Conservation (phyloP, 306 rosid genomes). For the Nissolia schottii region DNA sequence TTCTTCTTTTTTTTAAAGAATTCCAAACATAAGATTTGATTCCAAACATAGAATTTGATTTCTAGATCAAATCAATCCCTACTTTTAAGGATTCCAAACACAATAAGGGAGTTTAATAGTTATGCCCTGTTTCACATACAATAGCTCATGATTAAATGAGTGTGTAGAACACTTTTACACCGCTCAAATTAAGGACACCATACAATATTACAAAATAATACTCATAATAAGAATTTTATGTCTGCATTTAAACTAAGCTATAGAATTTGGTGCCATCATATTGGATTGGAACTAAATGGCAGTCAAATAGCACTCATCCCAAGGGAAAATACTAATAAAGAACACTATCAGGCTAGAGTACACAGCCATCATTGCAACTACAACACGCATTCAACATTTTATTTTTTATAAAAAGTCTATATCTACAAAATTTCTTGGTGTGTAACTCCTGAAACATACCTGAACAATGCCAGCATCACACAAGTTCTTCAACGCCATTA, state of each 20-base stretch:
- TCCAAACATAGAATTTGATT: no score
- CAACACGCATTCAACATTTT: not conserved
- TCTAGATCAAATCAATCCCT: not conserved
- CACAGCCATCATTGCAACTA: not conserved
- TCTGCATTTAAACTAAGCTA: not conserved
- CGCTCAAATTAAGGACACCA: not conserved
- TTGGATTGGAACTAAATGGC: not conserved
- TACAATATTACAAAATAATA: not conserved
- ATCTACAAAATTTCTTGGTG: not conserved
- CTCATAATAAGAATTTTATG: not conserved
- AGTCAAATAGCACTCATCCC: not conserved
- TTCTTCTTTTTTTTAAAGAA: no score
- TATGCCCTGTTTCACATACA: no score
- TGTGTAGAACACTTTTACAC: no score
- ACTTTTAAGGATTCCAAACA: not conserved
- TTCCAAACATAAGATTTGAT: no score
- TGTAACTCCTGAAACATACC: slow-evolving; percentile 44
- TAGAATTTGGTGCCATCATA: not conserved
- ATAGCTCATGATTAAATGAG: no score
- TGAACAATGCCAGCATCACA: slow-evolving; percentile 84
- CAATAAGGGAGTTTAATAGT: no score
- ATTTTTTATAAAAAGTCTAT: not conserved
- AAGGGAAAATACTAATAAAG: not conserved
- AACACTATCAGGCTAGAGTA: not conserved
- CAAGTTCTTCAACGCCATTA: slow-evolving; percentile 87